Base-by-base conservation (phyloP, 768 basidiomycete genomes). In the Candolleomyces aberdarensis region DNA sequence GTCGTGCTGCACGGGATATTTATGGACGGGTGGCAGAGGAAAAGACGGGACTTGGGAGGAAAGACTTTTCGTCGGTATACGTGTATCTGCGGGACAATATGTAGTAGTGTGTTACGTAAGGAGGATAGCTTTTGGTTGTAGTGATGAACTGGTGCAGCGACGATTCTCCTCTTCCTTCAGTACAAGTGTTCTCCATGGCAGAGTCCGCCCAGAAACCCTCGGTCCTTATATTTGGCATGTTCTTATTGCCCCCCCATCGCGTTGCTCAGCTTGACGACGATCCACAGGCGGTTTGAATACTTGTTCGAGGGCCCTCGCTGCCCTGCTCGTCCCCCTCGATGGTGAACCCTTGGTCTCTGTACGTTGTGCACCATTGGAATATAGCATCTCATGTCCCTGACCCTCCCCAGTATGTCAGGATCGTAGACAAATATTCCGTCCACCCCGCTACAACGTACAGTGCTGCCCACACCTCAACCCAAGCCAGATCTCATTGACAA, bases 41-140 rank as follows among this genome's bases (percentile, higher is more conserved):
- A 52, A 76, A 82, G 29, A 85, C 87, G 1, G 88, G 83, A 55
- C 77, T 92, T 20, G 84, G 79, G 1, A 78, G 70, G 53, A 88
- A 86, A 66, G 94, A 95, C 66, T 95, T 96, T 69, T 93, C 91
- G 40, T 85, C 86, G 13, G 86, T 95, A 26, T 95, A 92, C 71
- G 75, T 78, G 54, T 87, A 85, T 70, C 74, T 94, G 59, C 43
- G 61, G n/a, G 61, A 56, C 44, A 40, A 60, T 60, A 39, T 61
- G 54, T 29, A 57, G 54, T 29, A 57, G 29, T 49, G 40, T 36
- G 29, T 56, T 56, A 61, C 22, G 58, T 58, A 59, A 57, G 57
- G 36, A 64, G 60, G 11, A 36, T 51, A 20, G 49, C 13, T 19
- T n/a, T 51, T 19, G 26, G 20, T 47, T 54, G 52, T 11, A 41